These are phyloP conservation scores for Triticum urartu DNA, from an alignment of 176 grass and related monocot genomes.

Conservation along the genomic window DNA sequence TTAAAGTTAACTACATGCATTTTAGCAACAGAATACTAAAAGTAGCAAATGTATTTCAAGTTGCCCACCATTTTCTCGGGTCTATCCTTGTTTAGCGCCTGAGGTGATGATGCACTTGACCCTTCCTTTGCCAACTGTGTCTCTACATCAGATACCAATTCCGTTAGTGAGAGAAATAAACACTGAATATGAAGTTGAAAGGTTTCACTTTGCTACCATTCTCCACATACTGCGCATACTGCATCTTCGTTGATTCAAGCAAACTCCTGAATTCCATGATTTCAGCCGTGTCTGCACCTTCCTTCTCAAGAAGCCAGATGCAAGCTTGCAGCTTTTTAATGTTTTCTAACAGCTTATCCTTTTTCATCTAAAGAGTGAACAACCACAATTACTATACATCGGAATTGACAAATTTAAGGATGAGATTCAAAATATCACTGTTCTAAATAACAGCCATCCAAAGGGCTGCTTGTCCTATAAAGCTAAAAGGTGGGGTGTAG, in stretches of 20 bases:
- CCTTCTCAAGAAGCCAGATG: slow-evolving; percentile 10
- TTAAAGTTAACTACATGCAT: neutral
- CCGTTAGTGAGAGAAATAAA: neutral
- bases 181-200: neutral
- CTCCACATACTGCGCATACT: neutral
- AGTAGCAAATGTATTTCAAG: neutral
- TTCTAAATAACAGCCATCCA: neutral
- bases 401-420: slow-evolving; percentile 4
- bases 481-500: neutral
- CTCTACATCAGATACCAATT: slow-evolving; percentile 6
- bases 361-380: slow-evolving; percentile 14
- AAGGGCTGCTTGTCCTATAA: neutral
- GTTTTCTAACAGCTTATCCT: neutral
- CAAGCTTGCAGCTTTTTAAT: slow-evolving; percentile 13
- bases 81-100: neutral
- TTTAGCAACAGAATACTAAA: no score
- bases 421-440: neutral
- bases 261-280: slow-evolving; percentile 12
- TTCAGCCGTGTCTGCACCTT: slow-evolving; percentile 12
- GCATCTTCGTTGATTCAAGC: slow-evolving; percentile 7
- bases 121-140: neutral
- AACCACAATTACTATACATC: neutral
- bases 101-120: neutral
- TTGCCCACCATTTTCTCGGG: slow-evolving; percentile 1
- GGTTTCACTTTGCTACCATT: neutral